Base-by-base conservation (phyloP, 2,329 filamentous ascomycete genomes). In the Fusarium sp. region DNA sequence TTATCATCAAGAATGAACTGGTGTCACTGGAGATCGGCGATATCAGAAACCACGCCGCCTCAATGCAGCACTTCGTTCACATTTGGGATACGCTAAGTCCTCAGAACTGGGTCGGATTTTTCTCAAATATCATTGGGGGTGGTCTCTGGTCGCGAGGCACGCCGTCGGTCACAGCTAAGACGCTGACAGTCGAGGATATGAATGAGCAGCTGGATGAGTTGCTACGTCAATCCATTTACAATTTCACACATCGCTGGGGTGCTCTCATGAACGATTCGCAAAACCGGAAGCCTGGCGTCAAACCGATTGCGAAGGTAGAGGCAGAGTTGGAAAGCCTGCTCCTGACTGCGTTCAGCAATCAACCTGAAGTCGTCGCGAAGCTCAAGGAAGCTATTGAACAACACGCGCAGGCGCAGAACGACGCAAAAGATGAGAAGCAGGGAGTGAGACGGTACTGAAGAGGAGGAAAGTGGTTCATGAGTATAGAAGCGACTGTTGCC, bases 1-100 rank as follows among this genome's bases (percentile, higher is more conserved):
- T 99, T 51, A 91, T 98, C 51, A 88, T 99, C 53, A 98, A 98
- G 80, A 97, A 98, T 77, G 93, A 98, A 78, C 92, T 99, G 53
- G 90, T 99, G 26, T 94, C 94, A 12, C 94, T 99, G 66, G 96
- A 99, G 81, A 98, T 99, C 71, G 94, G 88, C 53, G 88, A 90
- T 70, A 85, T 89, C 18, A 83, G 88, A 62, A 86, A 85, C 58
- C 83, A 86, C 45, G 64, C 76, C 14, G 62, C 72, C 26, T 78
- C 79, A 7, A 85, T 88, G 82, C 87, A 90, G 71, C 88, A 91
- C 73, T 90, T 91, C 73, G 81, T 84, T 18, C 87, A 87, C 65
- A 90, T 91, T 42, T 90, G 88, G 88, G 87, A 89, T 53, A 87
- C 87, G 0, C 82, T 90, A 14, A 89, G 83, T 73, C 85, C 82